Evolutionary conservation across 129 eudicot species (phyloP).

Genomic region (Mikania micrantha): DNA sequence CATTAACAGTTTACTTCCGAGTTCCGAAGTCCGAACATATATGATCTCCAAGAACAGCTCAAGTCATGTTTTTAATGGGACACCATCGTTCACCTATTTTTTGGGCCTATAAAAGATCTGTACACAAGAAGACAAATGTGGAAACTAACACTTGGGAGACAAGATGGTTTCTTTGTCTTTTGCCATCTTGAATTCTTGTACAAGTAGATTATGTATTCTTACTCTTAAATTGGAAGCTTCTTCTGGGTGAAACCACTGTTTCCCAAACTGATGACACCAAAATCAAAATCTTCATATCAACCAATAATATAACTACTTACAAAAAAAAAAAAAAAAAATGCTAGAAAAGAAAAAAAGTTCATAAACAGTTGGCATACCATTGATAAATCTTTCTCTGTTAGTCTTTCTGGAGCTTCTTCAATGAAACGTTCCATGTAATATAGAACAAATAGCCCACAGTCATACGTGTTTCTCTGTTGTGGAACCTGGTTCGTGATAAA

Average conservation of each 20-base stretch:
- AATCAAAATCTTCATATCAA: background rate
- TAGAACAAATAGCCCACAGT: conserved; percentile 86
- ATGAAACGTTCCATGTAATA: conserved; percentile 69
- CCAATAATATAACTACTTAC: background rate
- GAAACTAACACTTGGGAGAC: conserved; percentile 16
- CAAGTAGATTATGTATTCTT: conserved; percentile 40
- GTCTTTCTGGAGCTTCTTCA: conserved; percentile 66
- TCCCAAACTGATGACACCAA: conserved; percentile 50
- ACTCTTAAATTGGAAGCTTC: conserved; percentile 73
- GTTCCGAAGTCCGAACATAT: background rate
- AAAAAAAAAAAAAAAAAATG: background rate
- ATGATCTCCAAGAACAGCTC: background rate
- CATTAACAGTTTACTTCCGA: conserved; percentile 1
- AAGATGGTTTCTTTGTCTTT: conserved; percentile 9
- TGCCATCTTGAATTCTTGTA: conserved; percentile 38
- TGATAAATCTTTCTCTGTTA: conserved; percentile 34
- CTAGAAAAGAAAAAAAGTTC: too few species aligned
- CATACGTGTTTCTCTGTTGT: conserved; percentile 59
- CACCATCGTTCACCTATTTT: background rate
- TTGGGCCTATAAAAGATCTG: conserved; percentile 10
- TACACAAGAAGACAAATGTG: conserved; percentile 3
- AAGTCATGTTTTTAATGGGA: background rate
- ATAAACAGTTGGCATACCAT: conserved; percentile 28
- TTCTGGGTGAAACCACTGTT: conserved; percentile 62
- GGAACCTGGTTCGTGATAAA: conserved; percentile 47